Percentiles rank a stretch among this genome's conserved stretches.
These are phyloP conservation scores for Solanum pimpinellifolium DNA, from an alignment of 257 asterid species.

Conservation along the genomic window DNA sequence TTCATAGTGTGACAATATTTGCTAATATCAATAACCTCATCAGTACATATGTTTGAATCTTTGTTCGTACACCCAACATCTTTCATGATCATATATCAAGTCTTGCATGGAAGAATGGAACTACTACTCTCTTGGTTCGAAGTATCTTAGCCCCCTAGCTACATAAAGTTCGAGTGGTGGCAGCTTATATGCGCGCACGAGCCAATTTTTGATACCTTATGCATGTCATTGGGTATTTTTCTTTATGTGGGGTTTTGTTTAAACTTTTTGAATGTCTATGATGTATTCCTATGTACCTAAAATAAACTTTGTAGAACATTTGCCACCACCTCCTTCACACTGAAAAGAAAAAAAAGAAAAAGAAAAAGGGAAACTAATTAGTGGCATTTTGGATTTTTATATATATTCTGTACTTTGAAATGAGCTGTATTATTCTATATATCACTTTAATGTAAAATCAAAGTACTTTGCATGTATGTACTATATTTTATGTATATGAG, in stretches of 20 bases:
- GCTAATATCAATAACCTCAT: neutral
- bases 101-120: neutral
- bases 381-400: neutral
- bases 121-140: neutral
- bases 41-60: neutral
- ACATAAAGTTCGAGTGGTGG: neutral
- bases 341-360: neutral
- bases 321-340: constrained; percentile 15
- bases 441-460: neutral
- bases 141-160: neutral
- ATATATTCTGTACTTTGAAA: neutral
- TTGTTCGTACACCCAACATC: neutral
- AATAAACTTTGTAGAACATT: constrained; percentile 10
- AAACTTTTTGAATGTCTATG: neutral
- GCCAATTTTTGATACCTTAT: constrained; percentile 11
- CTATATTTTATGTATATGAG: too few relatives aligned
- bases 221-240: neutral
- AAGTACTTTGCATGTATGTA: neutral
- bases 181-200: neutral
- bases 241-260: neutral
- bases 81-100: neutral
- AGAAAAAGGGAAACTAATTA: neutral
- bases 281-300: neutral
- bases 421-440: constrained; percentile 15
- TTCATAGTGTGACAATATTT: neutral